phyloP scores from a whole-genome alignment of 176 grass and related monocot species.

The Oryza australiensis region DNA sequence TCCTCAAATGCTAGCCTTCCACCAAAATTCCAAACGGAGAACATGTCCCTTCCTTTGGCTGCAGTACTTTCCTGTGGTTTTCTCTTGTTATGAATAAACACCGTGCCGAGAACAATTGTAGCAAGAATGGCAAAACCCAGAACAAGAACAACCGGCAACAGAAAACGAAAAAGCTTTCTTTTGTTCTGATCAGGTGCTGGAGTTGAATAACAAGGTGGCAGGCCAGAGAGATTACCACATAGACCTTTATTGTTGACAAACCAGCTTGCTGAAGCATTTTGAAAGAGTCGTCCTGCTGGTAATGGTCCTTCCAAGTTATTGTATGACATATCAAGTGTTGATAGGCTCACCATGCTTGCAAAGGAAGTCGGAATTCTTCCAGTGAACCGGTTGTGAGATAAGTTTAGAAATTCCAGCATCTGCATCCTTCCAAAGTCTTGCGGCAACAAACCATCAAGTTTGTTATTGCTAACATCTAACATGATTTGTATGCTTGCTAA shows the following conservation, averaged over 20 bases:
- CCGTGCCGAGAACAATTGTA: neutral
- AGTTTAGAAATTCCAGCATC: slow-evolving; percentile 38
- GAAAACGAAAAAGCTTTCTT: neutral
- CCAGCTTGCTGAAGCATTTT: neutral
- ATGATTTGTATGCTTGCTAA: slow-evolving; percentile 9
- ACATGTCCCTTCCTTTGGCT: neutral
- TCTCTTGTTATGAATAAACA: neutral
- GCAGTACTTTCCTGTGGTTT: neutral
- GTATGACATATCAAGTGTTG: slow-evolving; percentile 44
- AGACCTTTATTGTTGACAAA: slow-evolving; percentile 35
- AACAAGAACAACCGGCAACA: neutral
- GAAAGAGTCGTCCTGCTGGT: neutral
- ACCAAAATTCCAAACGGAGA: slow-evolving; percentile 33
- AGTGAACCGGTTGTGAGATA: slow-evolving; percentile 49
- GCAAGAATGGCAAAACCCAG: neutral
- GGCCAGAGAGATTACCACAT: slow-evolving; percentile 16
- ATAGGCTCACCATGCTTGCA: slow-evolving; percentile 29
- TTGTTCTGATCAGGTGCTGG: neutral
- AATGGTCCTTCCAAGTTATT: slow-evolving; percentile 48
- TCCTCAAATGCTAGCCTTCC: slow-evolving; percentile 25
- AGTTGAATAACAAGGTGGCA: neutral
- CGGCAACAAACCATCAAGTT: slow-evolving; percentile 26
- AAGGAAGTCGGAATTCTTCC: slow-evolving; percentile 32
- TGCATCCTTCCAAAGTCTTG: neutral
- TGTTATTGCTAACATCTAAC: slow-evolving; percentile 48